phyloP scores from a whole-genome alignment of 139 green algal genomes.

The Closterium sp. region DNA sequence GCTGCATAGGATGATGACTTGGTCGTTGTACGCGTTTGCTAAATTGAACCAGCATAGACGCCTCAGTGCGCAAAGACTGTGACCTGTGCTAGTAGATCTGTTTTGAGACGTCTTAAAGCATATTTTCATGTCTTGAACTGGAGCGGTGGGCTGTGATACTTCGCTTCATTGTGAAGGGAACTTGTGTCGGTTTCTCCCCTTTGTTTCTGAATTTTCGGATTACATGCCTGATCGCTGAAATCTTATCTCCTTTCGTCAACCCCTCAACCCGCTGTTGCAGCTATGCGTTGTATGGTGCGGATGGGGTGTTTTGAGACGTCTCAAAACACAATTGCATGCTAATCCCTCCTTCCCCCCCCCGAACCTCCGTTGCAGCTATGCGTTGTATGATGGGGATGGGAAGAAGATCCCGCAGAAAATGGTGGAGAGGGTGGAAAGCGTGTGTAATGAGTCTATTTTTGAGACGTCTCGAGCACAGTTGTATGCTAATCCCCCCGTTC shows the following conservation, averaged over 20 bases:
- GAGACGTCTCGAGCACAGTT: neutral
- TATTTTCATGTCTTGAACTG: too few relatives aligned
- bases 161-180: too few relatives aligned
- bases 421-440: conserved; percentile 14
- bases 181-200: too few relatives aligned
- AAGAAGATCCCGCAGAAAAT: neutral
- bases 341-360: neutral
- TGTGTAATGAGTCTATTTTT: too few relatives aligned
- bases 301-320: neutral
- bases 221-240: neutral
- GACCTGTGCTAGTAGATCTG: neutral
- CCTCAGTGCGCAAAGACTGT: too few relatives aligned
- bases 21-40: too few relatives aligned
- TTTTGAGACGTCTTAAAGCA: too few relatives aligned
- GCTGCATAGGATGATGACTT: too few relatives aligned
- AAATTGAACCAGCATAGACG: too few relatives aligned
- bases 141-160: too few relatives aligned
- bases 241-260: too few relatives aligned
- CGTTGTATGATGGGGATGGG: conserved; percentile 26
- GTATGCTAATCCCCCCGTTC: neutral
- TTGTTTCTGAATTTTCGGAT: neutral
- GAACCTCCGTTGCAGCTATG: conserved; percentile 36
- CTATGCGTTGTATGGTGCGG: neutral
- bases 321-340: neutral
- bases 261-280: neutral